phyloP scores from a whole-genome alignment of 1,284 basidiomycete species.

The Grifola frondosa region DNA sequence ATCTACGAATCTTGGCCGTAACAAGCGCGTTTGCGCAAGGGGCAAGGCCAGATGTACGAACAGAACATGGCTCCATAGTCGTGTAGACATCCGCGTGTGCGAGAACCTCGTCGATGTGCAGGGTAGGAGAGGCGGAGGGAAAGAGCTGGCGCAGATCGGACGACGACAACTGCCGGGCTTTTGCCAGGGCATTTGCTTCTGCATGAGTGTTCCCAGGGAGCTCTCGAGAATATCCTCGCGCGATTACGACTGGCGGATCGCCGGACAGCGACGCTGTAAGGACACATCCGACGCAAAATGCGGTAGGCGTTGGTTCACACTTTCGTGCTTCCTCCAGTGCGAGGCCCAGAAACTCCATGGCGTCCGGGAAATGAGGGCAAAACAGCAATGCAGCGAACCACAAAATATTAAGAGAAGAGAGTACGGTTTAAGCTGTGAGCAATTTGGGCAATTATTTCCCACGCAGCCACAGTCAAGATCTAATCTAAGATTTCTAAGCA shows the following conservation, averaged over 20 bases:
- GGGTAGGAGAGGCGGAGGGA: slow-evolving; percentile 30
- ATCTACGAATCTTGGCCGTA: slow-evolving; percentile 65
- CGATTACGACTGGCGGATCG: slow-evolving; percentile 53
- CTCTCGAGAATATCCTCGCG: slow-evolving; percentile 91
- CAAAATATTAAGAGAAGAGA: no score
- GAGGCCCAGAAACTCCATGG: slow-evolving; percentile 49
- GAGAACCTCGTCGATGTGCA: slow-evolving; percentile 45
- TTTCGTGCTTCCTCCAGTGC: slow-evolving; percentile 76
- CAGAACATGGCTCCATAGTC: slow-evolving; percentile 96
- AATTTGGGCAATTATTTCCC: no score
- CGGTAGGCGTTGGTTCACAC: slow-evolving; percentile 72
- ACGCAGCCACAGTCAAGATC: no score
- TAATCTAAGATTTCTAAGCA: slow-evolving; percentile 13
- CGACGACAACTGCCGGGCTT: slow-evolving; percentile 52
- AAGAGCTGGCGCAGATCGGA: slow-evolving; percentile 45
- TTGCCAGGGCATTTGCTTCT: slow-evolving; percentile 90
- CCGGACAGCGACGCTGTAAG: slow-evolving; percentile 55
- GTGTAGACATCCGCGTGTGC: slow-evolving; percentile 79
- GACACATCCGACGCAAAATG: slow-evolving; percentile 95
- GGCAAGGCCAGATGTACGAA: slow-evolving; percentile 83
- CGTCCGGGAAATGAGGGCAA: no score
- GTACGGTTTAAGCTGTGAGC: no score
- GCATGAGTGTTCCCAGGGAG: slow-evolving; percentile 96
- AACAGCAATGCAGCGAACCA: no score
- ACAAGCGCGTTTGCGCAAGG: slow-evolving; percentile 90